These are phyloP conservation scores for Exophiala oligosperma DNA, from an alignment of 2,329 filamentous ascomycete genomes.

Conservation along the genomic window DNA sequence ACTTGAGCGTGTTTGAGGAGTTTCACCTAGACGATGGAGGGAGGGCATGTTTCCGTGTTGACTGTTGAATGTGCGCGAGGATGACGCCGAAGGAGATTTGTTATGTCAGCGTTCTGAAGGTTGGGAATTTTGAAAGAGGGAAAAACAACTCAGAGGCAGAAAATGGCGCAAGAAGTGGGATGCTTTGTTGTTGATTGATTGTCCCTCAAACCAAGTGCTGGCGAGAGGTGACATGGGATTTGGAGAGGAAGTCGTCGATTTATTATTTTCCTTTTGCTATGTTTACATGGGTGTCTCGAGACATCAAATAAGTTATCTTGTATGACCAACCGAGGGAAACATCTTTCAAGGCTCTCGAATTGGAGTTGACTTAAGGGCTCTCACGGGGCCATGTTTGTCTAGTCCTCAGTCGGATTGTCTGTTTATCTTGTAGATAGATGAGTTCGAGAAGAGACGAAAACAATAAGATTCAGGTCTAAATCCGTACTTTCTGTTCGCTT, in stretches of 20 bases:
- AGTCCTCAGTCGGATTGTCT: background rate
- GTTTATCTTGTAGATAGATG: too few species aligned
- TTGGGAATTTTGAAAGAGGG: constrained; percentile 4
- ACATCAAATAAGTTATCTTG: background rate
- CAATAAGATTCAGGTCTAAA: too few species aligned
- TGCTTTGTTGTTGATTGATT: constrained; percentile 1
- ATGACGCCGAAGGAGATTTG: background rate
- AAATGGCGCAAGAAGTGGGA: constrained; percentile 9
- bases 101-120: background rate
- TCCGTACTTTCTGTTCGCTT: too few species aligned
- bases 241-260: constrained; percentile 16
- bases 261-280: constrained; percentile 1
- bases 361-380: too few species aligned
- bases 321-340: too few species aligned
- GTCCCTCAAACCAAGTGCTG: constrained; percentile 26
- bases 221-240: constrained; percentile 18
- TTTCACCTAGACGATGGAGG: background rate
- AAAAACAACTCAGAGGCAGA: background rate
- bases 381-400: background rate
- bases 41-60: too few species aligned
- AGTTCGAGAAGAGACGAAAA: too few species aligned
- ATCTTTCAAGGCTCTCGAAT: too few species aligned
- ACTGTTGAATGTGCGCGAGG: constrained; percentile 1
- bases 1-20: background rate
- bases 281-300: background rate